Evolutionary conservation across 129 eudicot species (phyloP).

Genomic region (Chrysanthemum lavandulifolium): DNA sequence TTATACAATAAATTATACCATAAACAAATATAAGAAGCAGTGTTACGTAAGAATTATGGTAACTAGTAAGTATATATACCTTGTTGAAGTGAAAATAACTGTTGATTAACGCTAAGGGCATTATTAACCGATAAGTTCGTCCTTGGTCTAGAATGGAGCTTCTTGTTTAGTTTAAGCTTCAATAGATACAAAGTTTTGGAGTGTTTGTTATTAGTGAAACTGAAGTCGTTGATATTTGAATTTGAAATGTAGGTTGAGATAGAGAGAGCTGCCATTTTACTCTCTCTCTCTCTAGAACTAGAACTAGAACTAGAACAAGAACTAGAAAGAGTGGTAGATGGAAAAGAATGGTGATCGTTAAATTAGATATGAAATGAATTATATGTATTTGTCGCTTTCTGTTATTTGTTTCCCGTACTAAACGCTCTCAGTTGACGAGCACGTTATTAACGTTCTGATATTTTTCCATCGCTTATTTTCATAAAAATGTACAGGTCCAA

Average conservation of each 20-base stretch:
- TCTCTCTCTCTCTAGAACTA: slow-evolving; percentile 19
- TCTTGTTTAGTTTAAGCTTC: slow-evolving; percentile 19
- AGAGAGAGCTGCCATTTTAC: slow-evolving; percentile 47
- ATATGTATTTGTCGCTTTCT: slow-evolving; percentile 23
- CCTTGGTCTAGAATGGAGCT: slow-evolving; percentile 19
- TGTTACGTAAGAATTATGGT: too few relatives aligned
- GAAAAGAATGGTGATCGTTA: slow-evolving; percentile 10
- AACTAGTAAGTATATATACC: slow-evolving; percentile 21
- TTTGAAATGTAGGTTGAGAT: slow-evolving; percentile 34
- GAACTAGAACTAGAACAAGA: background rate
- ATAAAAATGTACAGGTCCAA: too few relatives aligned
- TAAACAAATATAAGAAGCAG: too few relatives aligned
- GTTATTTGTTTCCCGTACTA: background rate
- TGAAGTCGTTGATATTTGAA: slow-evolving; percentile 31
- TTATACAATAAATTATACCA: too few relatives aligned
- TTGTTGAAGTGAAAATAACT: slow-evolving; percentile 26
- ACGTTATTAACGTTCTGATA: too few relatives aligned
- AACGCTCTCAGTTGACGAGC: slow-evolving; percentile 17
- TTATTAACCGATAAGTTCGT: slow-evolving; percentile 28
- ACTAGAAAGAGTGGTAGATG: slow-evolving; percentile 1
- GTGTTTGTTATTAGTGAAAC: slow-evolving; percentile 8
- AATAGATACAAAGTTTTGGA: slow-evolving; percentile 27
- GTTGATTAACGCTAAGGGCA: slow-evolving; percentile 38
- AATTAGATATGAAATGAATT: slow-evolving; percentile 10
- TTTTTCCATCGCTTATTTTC: too few relatives aligned